phyloP scores from a whole-genome alignment of 2,329 filamentous ascomycete genomes.

The Hirsutella thompsonii region DNA sequence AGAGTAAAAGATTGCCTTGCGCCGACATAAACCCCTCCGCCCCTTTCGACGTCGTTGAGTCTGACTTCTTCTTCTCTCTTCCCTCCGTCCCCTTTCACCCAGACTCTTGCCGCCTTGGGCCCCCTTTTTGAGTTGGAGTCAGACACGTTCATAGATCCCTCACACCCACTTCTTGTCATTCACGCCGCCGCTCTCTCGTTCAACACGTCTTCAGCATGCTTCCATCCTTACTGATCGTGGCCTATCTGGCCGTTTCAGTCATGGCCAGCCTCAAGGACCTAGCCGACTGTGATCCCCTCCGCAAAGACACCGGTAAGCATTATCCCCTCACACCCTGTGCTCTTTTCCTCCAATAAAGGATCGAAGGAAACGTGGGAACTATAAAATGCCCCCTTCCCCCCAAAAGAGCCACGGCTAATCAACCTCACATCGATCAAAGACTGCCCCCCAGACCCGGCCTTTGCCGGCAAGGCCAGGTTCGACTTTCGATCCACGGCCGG shows the following conservation, averaged over 20 bases:
- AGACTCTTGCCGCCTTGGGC: no score
- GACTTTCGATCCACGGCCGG: conserved; percentile 54
- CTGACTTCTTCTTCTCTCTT: background rate
- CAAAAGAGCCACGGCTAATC: background rate
- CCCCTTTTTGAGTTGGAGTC: no score
- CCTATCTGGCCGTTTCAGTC: conserved; percentile 3
- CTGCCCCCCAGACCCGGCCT: conserved; percentile 55
- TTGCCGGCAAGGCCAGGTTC: conserved; percentile 37
- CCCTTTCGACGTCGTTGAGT: background rate
- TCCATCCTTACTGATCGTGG: background rate
- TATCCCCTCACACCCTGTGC: no score
- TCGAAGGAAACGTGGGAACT: no score
- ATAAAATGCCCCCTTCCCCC: no score
- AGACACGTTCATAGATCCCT: no score
- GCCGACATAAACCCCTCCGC: background rate
- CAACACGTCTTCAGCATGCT: background rate
- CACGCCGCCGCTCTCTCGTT: no score
- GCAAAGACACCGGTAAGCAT: conserved; percentile 11
- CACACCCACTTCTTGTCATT: no score
- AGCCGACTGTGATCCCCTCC: conserved; percentile 11
- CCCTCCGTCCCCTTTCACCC: background rate
- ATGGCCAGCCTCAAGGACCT: conserved; percentile 10
- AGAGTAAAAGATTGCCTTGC: background rate
- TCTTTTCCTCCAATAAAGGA: background rate
- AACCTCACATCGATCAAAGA: conserved; percentile 6